Base-by-base conservation (phyloP, 768 basidiomycete species). In the Mycena albidolilacea region DNA sequence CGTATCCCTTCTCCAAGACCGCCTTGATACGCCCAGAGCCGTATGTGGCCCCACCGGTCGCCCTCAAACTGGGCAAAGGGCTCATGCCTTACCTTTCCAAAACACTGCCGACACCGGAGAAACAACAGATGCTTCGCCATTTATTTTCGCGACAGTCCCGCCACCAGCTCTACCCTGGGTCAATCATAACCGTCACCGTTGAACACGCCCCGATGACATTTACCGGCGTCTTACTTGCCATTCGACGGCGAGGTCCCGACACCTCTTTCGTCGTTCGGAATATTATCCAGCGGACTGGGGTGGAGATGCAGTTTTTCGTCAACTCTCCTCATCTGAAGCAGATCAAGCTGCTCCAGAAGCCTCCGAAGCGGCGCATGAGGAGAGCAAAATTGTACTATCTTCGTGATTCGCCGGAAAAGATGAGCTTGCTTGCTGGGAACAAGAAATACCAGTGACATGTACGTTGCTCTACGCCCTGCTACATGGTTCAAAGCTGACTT, bases 281-380 rank as follows among this genome's bases (percentile, higher is more conserved):
- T 83, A 90, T 98, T 75, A 89, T 99, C 64, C 93, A 95, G 77
- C 89, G 96, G 74, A 95, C 93, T 14, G 97, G 97, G 14, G 93
- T 98, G 48, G 97, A 98, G 86, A 93, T 95, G 93, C 93, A 93
- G 79, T 94, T 95, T 84, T 96, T 93, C 81, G 90, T 92, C 75
- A 91, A 90, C 78, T 95, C 93, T 64, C 97, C 97, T 38, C 90
- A 95, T 79, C 78, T 99, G 82, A 95, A 95, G 86, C 91, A 93
- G 67, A 93, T 99, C 82, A 91, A 92, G 82, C 85, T 98, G 71
- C 84, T 97, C 71, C 88, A 90, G 82, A 85, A 83, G 75, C 91
- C 93, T 68, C 88, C 88, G 7, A 88, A 86, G 71, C 88, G 88
- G 72, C 84, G 91, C 76, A 90, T 93, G 87, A 85, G 90, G 77